Base-by-base conservation (phyloP, 2,329 filamentous ascomycete genomes). In the Parasarocladium wereldwijsianum region DNA sequence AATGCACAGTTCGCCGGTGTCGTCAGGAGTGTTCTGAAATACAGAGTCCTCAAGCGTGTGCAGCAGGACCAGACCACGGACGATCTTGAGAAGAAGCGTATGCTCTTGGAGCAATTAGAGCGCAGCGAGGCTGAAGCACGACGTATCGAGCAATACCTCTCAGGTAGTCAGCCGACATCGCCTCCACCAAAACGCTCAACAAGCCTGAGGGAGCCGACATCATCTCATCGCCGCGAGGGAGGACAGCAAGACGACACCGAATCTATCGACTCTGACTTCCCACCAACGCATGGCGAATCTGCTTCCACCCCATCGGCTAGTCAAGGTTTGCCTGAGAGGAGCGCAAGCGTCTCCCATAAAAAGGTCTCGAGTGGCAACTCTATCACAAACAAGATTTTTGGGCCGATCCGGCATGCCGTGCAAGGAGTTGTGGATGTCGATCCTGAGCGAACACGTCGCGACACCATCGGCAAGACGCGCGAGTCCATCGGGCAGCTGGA, bases 61-160 rank as follows among this genome's bases (percentile, higher is more conserved):
- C 90, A 98, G 49, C 85, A 96, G 51, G 90, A 98, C 48, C 87
- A 96, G 76, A 96, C 90, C 2, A 77, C 78, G 25, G 90, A 98
- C 35, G 86, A 98, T 44, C 63, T 98, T 8, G 70, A 77, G 32
- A 93, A 87, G 63, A 96, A 96, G 60, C 74, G 70, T 43, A 60
- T 68, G 3, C 64, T 90, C 9, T 64, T 98, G 10, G 83, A 93
- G 25, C 80, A 86, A 27, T 60, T 98, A n/a, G 90, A 98, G 57
- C 73, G 76, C 34, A 96, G 87, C 46, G 90, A 98, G 54, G 69
- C 79, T 5, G 90, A 98, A 57, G 86, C 90, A 1, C 81, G 81
- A 46, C 75, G 92, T 26, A 90, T 98, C 36, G 87, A 96, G 45
- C 81, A 93, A 40, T 94, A 94, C 48, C 68, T 98, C 29, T 82